Evolutionary conservation across 106 monocot genomes (phyloP).

Genomic region (Acanthochlamys bracteata): DNA sequence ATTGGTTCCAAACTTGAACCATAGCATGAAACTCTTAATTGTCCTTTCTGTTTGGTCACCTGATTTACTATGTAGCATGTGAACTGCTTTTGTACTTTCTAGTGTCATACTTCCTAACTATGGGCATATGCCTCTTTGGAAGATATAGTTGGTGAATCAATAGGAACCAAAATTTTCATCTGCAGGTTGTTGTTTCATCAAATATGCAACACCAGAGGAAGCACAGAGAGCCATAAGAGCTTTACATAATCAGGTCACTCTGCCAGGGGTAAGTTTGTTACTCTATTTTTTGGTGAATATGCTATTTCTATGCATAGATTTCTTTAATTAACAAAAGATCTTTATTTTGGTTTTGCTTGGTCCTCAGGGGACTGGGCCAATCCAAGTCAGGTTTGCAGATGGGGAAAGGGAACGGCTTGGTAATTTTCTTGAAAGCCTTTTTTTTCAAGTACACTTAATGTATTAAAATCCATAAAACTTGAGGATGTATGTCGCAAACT

Average conservation of each 20-base stretch:
- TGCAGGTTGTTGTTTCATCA: constrained; percentile 98
- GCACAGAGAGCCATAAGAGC: constrained; percentile 91
- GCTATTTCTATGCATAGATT: background rate
- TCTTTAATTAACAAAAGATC: background rate
- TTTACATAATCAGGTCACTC: constrained; percentile 83
- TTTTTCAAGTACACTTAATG: background rate
- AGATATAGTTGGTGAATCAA: constrained; percentile 19
- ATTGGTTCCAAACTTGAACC: too few species aligned
- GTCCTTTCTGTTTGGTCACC: too few species aligned
- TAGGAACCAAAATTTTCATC: constrained; percentile 21
- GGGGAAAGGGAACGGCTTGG: constrained; percentile 80
- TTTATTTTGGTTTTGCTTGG: background rate
- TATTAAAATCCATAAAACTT: too few species aligned
- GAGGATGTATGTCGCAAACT: background rate
- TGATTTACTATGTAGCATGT: too few species aligned
- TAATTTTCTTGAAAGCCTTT: constrained; percentile 20
- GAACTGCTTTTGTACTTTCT: too few species aligned
- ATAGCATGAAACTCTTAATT: too few species aligned
- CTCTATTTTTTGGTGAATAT: background rate
- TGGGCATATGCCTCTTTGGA: background rate
- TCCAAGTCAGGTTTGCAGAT: constrained; percentile 99
- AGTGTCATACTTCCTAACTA: too few species aligned
- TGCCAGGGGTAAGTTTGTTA: constrained; percentile 69
- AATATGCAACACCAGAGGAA: constrained; percentile 83
- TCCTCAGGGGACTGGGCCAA: constrained; percentile 54